These are phyloP conservation scores for Aspergillus nanangensis DNA, from an alignment of 495 filamentous ascomycete species.

Conservation along the genomic window DNA sequence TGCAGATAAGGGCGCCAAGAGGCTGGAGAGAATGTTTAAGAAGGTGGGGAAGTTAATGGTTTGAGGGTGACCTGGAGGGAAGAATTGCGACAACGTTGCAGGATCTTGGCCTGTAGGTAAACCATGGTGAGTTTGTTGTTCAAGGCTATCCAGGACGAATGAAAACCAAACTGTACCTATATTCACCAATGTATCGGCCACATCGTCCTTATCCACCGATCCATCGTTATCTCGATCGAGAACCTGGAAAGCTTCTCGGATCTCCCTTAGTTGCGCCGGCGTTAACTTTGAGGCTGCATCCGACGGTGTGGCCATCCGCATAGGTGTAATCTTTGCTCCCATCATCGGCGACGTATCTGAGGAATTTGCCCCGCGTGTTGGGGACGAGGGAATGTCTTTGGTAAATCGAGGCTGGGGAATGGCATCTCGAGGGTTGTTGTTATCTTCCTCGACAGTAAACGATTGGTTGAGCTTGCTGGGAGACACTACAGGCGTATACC, in stretches of 20 bases:
- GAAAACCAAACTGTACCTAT: slow-evolving; percentile 47
- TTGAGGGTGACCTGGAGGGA: slow-evolving; percentile 60
- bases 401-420: slow-evolving; percentile 39
- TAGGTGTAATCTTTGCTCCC: slow-evolving; percentile 21
- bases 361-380: slow-evolving; percentile 35
- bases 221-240: slow-evolving; percentile 80
- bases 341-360: slow-evolving; percentile 24
- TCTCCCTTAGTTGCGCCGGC: slow-evolving; percentile 62
- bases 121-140: background rate
- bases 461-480: slow-evolving; percentile 47
- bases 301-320: slow-evolving; percentile 18
- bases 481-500: slow-evolving; percentile 39
- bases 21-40: slow-evolving; percentile 67
- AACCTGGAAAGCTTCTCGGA: slow-evolving; percentile 84
- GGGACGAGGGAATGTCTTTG: slow-evolving; percentile 38
- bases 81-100: slow-evolving; percentile 65
- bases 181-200: slow-evolving; percentile 74
- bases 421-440: slow-evolving; percentile 19
- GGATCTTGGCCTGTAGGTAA: slow-evolving; percentile 45
- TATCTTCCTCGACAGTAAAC: slow-evolving; percentile 40
- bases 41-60: slow-evolving; percentile 81
- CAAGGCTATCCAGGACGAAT: background rate
- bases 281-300: slow-evolving; percentile 61
- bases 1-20: slow-evolving; percentile 68
- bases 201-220: slow-evolving; percentile 67